Evolutionary conservation across 805 yeast genomes (phyloP).

Genomic region (Candida hungchunana): DNA sequence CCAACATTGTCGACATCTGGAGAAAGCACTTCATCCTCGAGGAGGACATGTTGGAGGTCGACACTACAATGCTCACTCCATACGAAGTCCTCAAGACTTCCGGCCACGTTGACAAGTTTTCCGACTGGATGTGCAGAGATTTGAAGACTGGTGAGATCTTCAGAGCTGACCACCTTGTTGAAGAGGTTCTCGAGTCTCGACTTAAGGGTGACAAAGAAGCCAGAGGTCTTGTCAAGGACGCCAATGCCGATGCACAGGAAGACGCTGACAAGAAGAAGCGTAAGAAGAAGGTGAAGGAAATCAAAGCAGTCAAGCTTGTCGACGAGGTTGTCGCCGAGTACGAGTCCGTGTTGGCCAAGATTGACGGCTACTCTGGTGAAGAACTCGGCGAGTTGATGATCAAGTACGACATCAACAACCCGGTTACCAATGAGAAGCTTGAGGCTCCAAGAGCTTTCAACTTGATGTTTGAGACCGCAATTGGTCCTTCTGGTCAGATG

Average conservation of each 20-base stretch:
- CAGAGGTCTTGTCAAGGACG: constrained; percentile 64
- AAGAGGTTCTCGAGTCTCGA: constrained; percentile 94
- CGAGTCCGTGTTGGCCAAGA: constrained; percentile 83
- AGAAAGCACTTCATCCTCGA: constrained; percentile 95
- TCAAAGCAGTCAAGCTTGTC: constrained; percentile 80
- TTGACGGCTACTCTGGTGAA: constrained; percentile 92
- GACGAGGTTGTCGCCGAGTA: constrained; percentile 77
- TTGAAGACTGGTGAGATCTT: constrained; percentile 94
- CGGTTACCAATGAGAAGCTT: constrained; percentile 79
- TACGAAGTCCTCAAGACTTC: constrained; percentile 96
- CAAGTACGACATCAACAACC: constrained; percentile 83
- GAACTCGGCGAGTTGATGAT: constrained; percentile 86
- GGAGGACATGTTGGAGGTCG: constrained; percentile 98
- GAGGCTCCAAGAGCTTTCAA: constrained; percentile 94
- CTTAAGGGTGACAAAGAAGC: constrained; percentile 97
- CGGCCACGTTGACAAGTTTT: constrained; percentile 98
- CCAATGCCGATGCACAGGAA: constrained; percentile 55
- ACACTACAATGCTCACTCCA: constrained; percentile 96
- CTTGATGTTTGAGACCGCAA: constrained; percentile 98
- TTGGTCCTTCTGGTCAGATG: constrained; percentile 96
- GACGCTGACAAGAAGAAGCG: constrained; percentile 86
- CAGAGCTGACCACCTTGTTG: constrained; percentile 97
- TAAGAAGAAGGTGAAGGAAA: constrained; percentile 94
- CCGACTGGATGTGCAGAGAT: constrained; percentile 99
- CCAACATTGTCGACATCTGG: constrained; percentile 92